A percentile compares a stretch with the other conserved stretches of the same genome.
Conservation (phyloP, 768 basidiomycete species). For the Lentinula lateritia region DNA sequence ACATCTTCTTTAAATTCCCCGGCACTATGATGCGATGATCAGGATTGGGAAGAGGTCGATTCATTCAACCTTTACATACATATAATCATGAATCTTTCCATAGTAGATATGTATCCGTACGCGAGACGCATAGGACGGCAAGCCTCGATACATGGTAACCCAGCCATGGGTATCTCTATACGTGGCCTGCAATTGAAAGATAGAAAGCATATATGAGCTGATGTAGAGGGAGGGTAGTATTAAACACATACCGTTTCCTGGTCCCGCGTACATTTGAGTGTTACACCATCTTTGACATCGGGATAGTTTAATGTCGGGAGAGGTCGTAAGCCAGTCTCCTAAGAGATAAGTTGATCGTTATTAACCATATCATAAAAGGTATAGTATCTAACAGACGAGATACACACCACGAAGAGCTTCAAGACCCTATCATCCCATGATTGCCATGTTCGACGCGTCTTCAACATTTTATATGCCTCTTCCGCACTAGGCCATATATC, state of each 20-base stretch:
- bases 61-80: conserved; percentile 21
- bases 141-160: conserved; percentile 26
- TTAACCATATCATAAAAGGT: too few species aligned
- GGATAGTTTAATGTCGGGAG: conserved; percentile 24
- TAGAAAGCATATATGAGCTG: not conserved
- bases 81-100: conserved; percentile 38
- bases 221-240: not conserved
- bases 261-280: conserved; percentile 38
- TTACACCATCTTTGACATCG: conserved; percentile 39
- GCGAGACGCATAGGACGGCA: conserved; percentile 24
- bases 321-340: conserved; percentile 2
- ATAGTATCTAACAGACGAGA: too few species aligned
- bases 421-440: conserved; percentile 47
- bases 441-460: conserved; percentile 33
- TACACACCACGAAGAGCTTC: conserved; percentile 34
- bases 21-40: not conserved
- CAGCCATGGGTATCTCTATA: conserved; percentile 33
- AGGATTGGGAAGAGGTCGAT: not conserved
- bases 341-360: not conserved
- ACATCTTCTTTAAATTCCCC: not conserved
- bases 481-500: conserved; percentile 49
- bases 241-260: conserved; percentile 37
- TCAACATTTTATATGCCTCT: conserved; percentile 37
- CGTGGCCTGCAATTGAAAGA: conserved; percentile 26
- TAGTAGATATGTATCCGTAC: conserved; percentile 41